Evolutionary conservation across 2,329 filamentous ascomycete genomes (phyloP), one percentile per base, ranked within the genome.

Genomic region (Xylaria sp.): DNA sequence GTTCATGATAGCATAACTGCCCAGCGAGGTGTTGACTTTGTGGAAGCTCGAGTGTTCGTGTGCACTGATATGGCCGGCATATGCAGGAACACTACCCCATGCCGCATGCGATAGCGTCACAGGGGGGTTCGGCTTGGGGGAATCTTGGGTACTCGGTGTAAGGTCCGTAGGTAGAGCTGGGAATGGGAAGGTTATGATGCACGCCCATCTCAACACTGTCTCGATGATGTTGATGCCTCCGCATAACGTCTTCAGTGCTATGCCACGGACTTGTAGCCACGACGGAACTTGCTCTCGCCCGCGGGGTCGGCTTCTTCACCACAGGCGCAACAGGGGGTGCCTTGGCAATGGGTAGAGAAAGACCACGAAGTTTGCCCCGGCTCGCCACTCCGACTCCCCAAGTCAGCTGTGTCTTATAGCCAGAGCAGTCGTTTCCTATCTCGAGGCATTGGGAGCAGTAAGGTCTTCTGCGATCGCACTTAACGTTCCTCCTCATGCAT

Each of bases 371-470:
- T 79, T 97, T 97, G 72, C 93, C 93, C 70, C 93, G 87, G 76
- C 92, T 97, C 59, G 93, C 93, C 60, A 97, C 93, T 55, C 93
- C 93, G 52, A 97, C 91, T 48, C 92, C 92, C 93, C 93, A 97
- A 52, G 93, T 97, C 75, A 97, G 81, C 68, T 93, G 92, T 13
- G 93, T 97, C 78, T 95, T 95, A 80, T 97, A 97, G 61, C 93
- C 93, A 34, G 91, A 92, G 78, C 93, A 97, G 72, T 96, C 92
- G 73, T 91, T 92, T 65, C 92, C 92, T 65, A 91, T 83, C 68
- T 96, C 91, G 64, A 97, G 83, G 75, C 93, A 99, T 76, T 92
- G 92, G 50, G 92, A 92, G 78, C 94, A 97, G 76, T 97, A 97
- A 7, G 93, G 93, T 69, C 93, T 84, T 72, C 91, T 86, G 68